Percentiles rank a stretch among this genome's conserved stretches.
phyloP scores from a whole-genome alignment of 306 rosid species.

The Glycyrrhiza uralensis region DNA sequence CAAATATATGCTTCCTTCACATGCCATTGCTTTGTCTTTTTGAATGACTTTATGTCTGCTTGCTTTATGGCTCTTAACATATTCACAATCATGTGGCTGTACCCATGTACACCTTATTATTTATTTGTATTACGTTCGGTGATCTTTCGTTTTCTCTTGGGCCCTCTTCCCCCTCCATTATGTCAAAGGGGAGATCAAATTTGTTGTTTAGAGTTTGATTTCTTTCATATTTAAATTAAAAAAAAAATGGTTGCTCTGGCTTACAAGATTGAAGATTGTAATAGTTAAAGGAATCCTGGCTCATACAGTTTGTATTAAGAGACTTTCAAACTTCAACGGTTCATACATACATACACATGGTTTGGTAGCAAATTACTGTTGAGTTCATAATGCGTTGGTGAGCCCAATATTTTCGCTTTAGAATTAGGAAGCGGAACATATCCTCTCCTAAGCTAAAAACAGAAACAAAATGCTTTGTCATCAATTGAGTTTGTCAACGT shows the following conservation, averaged over 20 bases:
- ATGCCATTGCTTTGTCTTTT: conserved; percentile 38
- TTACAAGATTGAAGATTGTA: not conserved
- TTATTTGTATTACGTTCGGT: conserved; percentile 21
- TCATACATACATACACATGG: too few relatives aligned
- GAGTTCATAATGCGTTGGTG: too few relatives aligned
- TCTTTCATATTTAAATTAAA: not conserved
- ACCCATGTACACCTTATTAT: conserved; percentile 9
- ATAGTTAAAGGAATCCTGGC: too few relatives aligned
- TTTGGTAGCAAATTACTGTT: not conserved
- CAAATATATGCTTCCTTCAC: conserved; percentile 33
- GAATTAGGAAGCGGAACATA: not conserved
- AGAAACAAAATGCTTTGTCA: not conserved
- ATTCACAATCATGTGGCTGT: conserved; percentile 41
- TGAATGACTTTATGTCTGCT: conserved; percentile 23
- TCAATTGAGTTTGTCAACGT: not conserved
- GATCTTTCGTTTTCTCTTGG: conserved; percentile 18
- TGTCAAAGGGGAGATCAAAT: not conserved
- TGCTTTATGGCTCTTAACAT: conserved; percentile 7
- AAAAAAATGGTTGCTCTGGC: not conserved
- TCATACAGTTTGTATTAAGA: too few relatives aligned
- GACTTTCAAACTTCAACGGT: too few relatives aligned
- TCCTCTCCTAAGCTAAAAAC: not conserved
- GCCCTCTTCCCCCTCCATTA: not conserved
- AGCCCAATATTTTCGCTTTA: not conserved
- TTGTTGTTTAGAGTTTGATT: not conserved